A percentile compares a stretch with the other conserved stretches of the same genome.
Evolutionary conservation across 148 eudicot species (phyloP).

Genomic region (Chenopodium quinoa): DNA sequence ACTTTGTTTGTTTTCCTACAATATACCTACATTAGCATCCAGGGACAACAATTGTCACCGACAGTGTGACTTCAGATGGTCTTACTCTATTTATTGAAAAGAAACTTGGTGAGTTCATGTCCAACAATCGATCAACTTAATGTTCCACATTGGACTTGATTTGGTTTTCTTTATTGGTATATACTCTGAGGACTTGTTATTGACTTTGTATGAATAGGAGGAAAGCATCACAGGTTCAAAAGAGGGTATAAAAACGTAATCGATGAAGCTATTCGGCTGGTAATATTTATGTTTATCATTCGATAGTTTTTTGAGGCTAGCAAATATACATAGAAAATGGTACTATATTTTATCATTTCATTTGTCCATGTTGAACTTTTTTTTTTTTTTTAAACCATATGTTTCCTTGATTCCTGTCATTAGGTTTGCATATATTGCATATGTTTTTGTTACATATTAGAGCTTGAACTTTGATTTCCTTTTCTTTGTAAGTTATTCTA

Average conservation of each 20-base stretch:
- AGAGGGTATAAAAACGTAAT: conserved; percentile 98
- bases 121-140: conserved; percentile 7
- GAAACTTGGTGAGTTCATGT: conserved; percentile 67
- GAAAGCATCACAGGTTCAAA: conserved; percentile 94
- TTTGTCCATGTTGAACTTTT: neutral
- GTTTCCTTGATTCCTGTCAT: neutral
- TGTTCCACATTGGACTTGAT: conserved; percentile 1
- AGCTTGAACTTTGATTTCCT: neutral
- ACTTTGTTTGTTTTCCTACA: conserved; percentile 12
- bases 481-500: neutral
- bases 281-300: conserved; percentile 24
- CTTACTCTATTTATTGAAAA: conserved; percentile 84
- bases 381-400: neutral
- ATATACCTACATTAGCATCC: conserved; percentile 63
- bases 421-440: neutral
- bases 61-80: conserved; percentile 98
- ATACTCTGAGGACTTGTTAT: conserved; percentile 11
- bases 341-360: neutral
- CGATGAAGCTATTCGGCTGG: conserved; percentile 98
- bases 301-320: neutral
- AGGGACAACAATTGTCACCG: conserved; percentile 94
- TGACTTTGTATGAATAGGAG: conserved; percentile 50
- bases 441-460: neutral
- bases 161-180: neutral
- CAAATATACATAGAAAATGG: no score